phyloP scores from a whole-genome alignment of 345 rosid species.

The Salix suchowensis region DNA sequence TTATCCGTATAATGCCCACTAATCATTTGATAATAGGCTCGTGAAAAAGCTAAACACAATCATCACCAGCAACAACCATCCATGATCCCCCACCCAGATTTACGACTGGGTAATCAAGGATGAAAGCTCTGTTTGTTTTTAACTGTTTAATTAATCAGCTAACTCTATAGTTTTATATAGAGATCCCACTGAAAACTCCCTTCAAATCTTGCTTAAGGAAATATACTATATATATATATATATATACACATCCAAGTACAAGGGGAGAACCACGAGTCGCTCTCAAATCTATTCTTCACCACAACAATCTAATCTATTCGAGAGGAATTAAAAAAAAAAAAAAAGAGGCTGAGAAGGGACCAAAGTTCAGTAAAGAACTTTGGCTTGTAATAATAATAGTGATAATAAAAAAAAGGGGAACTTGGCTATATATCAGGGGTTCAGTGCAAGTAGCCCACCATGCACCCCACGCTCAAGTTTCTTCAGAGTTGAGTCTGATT shows the following conservation, averaged over 20 bases:
- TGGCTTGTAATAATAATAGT: background rate
- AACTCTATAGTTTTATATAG: no score
- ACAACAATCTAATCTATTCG: conserved; percentile 5
- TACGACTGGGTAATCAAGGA: no score
- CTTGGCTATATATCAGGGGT: conserved; percentile 4
- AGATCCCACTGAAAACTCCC: no score
- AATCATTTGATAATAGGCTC: background rate
- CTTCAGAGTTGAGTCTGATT: background rate
- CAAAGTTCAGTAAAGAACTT: conserved; percentile 13
- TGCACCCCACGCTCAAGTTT: conserved; percentile 10
- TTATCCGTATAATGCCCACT: background rate
- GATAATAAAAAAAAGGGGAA: no score
- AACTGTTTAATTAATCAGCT: no score
- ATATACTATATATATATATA: no score
- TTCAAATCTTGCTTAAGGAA: no score
- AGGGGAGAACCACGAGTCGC: background rate
- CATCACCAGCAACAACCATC: background rate
- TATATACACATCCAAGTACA: background rate
- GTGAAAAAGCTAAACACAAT: background rate
- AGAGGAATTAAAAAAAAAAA: background rate
- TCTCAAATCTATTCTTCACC: conserved; percentile 5
- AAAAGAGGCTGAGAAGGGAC: no score
- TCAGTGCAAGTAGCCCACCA: conserved; percentile 9
- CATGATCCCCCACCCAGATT: background rate
- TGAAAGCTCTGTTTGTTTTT: no score